Conservation (phyloP, 192 early-diverging fungal genomes). For the Rhizophlyctis rosea region DNA sequence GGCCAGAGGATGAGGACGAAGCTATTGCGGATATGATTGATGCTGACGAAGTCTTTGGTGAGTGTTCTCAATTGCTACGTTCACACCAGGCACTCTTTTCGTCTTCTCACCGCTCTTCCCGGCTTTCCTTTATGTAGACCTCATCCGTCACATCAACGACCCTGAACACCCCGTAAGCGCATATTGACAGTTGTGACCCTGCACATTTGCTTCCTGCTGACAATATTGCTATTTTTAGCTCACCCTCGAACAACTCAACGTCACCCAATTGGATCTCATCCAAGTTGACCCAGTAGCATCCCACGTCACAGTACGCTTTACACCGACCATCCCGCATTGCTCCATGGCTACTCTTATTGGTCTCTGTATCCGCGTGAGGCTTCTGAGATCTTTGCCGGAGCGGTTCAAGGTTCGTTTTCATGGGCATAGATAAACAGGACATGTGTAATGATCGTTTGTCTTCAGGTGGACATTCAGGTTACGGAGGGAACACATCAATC, state of each 20-base stretch:
- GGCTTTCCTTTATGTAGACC: conserved; percentile 44
- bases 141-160: conserved; percentile 95
- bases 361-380: conserved; percentile 89
- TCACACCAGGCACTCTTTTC: background rate
- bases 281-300: conserved; percentile 67
- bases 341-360: conserved; percentile 99
- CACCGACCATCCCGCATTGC: conserved; percentile 98
- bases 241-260: conserved; percentile 95
- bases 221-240: conserved; percentile 38
- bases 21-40: conserved; percentile 72
- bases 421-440: background rate
- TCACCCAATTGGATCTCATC: conserved; percentile 84
- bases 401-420: conserved; percentile 73
- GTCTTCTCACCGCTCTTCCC: too few species aligned
- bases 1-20: conserved; percentile 69
- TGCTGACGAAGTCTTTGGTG: conserved; percentile 84
- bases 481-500: conserved; percentile 93
- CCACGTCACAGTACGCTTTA: conserved; percentile 80
- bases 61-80: background rate
- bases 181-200: background rate
- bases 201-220: background rate
- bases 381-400: conserved; percentile 81
- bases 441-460: background rate
- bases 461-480: conserved; percentile 81
- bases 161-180: conserved; percentile 85